Percentiles rank a stretch among this genome's conserved stretches.
These are phyloP conservation scores for Pleurostoma richardsiae DNA, from an alignment of 2,329 filamentous ascomycete species.

Conservation along the genomic window DNA sequence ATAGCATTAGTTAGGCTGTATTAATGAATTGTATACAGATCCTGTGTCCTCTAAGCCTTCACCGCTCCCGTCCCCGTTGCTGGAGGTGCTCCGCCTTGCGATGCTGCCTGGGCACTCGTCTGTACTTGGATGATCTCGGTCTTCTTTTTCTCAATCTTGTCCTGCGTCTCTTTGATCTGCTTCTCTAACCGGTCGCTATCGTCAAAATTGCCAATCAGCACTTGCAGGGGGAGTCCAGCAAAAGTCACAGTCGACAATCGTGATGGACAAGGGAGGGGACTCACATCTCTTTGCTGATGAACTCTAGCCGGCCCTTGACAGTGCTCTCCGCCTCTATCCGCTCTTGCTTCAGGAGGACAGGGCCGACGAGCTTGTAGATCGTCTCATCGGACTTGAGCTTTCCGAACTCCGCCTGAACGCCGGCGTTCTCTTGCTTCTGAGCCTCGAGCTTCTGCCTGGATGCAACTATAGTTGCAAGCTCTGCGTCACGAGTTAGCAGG, in stretches of 20 bases:
- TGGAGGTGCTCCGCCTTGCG: slow-evolving; percentile 14
- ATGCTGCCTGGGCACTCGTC: slow-evolving; percentile 39
- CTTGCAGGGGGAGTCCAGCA: not conserved
- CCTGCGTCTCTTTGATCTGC: slow-evolving; percentile 50
- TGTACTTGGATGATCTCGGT: slow-evolving; percentile 54
- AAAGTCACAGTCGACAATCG: slow-evolving; percentile 1
- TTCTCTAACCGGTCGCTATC: slow-evolving; percentile 32
- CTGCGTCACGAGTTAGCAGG: slow-evolving; percentile 37
- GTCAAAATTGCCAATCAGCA: slow-evolving; percentile 13
- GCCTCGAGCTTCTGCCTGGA: slow-evolving; percentile 89
- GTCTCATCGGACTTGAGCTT: slow-evolving; percentile 73
- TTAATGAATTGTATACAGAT: not conserved
- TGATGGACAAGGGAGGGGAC: slow-evolving; percentile 19
- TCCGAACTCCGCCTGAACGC: slow-evolving; percentile 87
- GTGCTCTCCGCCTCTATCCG: slow-evolving; percentile 84
- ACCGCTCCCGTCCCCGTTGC: slow-evolving; percentile 4
- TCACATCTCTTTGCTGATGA: slow-evolving; percentile 91
- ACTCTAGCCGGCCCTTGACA: slow-evolving; percentile 85
- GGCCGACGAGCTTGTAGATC: slow-evolving; percentile 94
- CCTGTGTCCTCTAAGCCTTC: not conserved
- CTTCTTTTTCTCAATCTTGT: slow-evolving; percentile 54
- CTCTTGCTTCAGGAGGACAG: slow-evolving; percentile 91
- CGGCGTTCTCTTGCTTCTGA: slow-evolving; percentile 87
- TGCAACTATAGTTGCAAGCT: slow-evolving; percentile 70
- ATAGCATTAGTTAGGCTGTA: slow-evolving; percentile 5